These are phyloP conservation scores for Astragalus glycyphyllos DNA, from an alignment of 306 rosid species.

Conservation along the genomic window DNA sequence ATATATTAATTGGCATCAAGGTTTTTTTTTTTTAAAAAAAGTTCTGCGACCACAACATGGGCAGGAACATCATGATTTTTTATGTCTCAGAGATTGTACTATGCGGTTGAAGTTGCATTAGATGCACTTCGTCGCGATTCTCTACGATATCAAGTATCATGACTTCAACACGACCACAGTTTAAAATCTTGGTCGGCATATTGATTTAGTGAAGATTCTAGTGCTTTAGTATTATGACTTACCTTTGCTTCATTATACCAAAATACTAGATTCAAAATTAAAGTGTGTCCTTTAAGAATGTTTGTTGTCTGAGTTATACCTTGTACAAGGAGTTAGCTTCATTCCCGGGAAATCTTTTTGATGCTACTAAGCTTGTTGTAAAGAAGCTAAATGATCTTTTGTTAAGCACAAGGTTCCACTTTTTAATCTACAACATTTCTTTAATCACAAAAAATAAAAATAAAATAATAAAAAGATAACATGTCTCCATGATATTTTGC, in stretches of 20 bases:
- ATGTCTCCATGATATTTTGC: conserved; percentile 42
- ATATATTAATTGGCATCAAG: too few species aligned
- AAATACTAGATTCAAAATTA: conserved; percentile 40
- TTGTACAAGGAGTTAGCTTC: conserved; percentile 36
- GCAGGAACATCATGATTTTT: too few species aligned
- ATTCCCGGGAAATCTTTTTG: too few species aligned
- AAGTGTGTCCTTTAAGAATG: conserved; percentile 35
- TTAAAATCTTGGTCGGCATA: conserved; percentile 9
- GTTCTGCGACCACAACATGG: too few species aligned
- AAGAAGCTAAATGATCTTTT: conserved; percentile 60
- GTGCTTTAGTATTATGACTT: conserved; percentile 13
- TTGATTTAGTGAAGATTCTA: conserved; percentile 14
- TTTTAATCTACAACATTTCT: conserved; percentile 46
- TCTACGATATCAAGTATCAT: too few species aligned
- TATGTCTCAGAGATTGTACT: too few species aligned
- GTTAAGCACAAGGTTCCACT: conserved; percentile 68
- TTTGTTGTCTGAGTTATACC: conserved; percentile 30
- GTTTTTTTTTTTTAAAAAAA: too few species aligned
- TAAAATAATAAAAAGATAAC: too few species aligned
- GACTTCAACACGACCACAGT: too few species aligned
- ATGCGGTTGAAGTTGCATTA: too few species aligned
- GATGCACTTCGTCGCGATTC: too few species aligned
- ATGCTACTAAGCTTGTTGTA: conserved; percentile 7
- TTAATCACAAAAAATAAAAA: conserved; percentile 36
- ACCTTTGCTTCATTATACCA: conserved; percentile 30